Evolutionary conservation across 78 protist species (phyloP), one percentile per base, ranked within the genome.

Genomic region (Planoprotostelium fungivorum): DNA sequence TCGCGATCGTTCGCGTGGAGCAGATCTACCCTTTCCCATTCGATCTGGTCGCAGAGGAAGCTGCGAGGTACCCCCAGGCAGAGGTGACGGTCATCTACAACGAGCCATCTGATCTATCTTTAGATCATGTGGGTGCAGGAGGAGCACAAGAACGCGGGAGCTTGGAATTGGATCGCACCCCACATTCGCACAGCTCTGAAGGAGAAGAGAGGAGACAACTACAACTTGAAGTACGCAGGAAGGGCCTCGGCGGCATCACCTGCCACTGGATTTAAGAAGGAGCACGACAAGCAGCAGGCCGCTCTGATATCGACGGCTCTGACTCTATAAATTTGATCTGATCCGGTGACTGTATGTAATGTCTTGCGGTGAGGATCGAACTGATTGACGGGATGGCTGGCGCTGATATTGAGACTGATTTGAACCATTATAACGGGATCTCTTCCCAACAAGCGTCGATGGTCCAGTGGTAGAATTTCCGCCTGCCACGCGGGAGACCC

Each of bases 21-120:
- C 99, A 98, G 96, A 38, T 98, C 84, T 89, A 96, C 84, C 99
- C 99, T 88, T 98, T 98, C 97, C 99, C 99, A 90, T 94, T 93
- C 92, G 97, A 94, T 88, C 91, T 87, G 63, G 95, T 98, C 23
- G 84, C 1, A 1, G 90, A 90, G 37, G 94, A 93, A 87, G 36
- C 86, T 9, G 0, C 36, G 25, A 84, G 29, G 85, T 95, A 95
- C 84, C 90, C 91, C 83, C 85, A 90, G 63, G 96, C 93, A n/a
- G 86, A 88, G 28, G 88, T 83, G 34, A 36, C 9, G 35, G 9
- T 28, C 29, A 38, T 10, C 9, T 36, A 36, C 10, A 34, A 36
- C 36, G 85, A 25, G 28, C 23, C 10, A 25, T 31, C 9, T 34
- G 39, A 36, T 16, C 9, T 36, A 28, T 5, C 10, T 25, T 87